Base-by-base conservation (phyloP, 2,329 filamentous ascomycete genomes). In the Phaeosphaeriaceae sp. region DNA sequence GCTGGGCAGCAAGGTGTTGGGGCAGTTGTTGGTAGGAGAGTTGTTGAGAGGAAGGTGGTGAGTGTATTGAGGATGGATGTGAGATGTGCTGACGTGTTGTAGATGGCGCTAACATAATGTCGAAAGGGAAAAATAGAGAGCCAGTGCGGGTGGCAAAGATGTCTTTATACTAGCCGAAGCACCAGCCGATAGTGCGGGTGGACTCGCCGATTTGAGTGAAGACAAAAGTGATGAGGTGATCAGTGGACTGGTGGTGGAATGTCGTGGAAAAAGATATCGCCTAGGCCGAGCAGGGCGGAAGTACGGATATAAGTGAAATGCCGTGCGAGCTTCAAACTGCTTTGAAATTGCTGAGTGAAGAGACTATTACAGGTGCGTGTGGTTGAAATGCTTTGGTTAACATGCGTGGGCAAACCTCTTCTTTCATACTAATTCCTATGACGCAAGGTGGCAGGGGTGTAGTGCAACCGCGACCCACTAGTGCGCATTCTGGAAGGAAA, bases 91-190 rank as follows among this genome's bases (percentile, higher is more conserved):
- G 69, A 71, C 67, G 69, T 72, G 58, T 63, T 64, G 63, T 67
- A 60, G 66, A 61, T 68, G 63, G 60, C 53, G 68, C 69, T 63
- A 72, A 60, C 70, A 73, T 73, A 57, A 52, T 72, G 65, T 63
- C 53, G 56, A 56, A 52, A 62, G 54, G 52, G 54, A 60, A 63
- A 65, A 63, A 50, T 60, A 68, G 61, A 56, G 61, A 62, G 56
- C 62, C 56, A 61, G 51, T 48, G 61, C 64, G 66, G 68, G 70
- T 73, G 70, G 70, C 70, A 55, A 73, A n/a, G n/a, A 64, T 61
- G 58, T 44, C 57, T 70, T 71, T 72, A 72, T 72, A 72, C 56
- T 66, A 65, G 56, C 54, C 29, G 56, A 62, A 56, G 54, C 54
- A 63, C 53, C 53, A 52, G 55, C 50, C 58, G 61, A 63, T 60